Evolutionary conservation across 768 basidiomycete genomes (phyloP).

Genomic region (Pulveroboletus sp.): DNA sequence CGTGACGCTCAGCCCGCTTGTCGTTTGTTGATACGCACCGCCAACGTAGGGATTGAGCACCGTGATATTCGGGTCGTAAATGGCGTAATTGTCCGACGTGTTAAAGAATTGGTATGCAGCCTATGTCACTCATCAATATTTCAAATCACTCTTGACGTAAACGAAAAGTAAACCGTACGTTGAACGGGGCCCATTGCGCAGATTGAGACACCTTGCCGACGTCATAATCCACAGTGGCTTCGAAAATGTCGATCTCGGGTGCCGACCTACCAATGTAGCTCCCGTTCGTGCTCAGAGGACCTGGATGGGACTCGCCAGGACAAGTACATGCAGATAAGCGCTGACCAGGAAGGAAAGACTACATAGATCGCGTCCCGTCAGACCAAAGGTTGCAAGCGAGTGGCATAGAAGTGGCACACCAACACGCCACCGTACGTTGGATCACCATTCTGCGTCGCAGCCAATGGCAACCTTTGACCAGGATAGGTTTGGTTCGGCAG

Average conservation of each 20-base stretch:
- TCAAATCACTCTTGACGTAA: too few relatives aligned
- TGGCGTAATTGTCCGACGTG: conserved; percentile 30
- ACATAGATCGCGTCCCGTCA: conserved; percentile 1
- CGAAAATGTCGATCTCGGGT: conserved; percentile 60
- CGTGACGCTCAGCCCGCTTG: conserved; percentile 33
- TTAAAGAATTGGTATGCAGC: conserved; percentile 45
- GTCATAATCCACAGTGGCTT: conserved; percentile 38
- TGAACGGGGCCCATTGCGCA: conserved; percentile 41
- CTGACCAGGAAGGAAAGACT: conserved; percentile 54
- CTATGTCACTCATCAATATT: conserved; percentile 17
- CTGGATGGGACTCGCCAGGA: conserved; percentile 53
- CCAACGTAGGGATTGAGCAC: conserved; percentile 44
- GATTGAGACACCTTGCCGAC: conserved; percentile 51
- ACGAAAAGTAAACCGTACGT: conserved; percentile 19
- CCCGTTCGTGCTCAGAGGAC: conserved; percentile 47
- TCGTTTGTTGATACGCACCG: conserved; percentile 40
- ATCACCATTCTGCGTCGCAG: conserved; percentile 40
- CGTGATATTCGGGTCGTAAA: conserved; percentile 37
- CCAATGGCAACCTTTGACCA: conserved; percentile 40
- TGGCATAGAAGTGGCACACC: conserved; percentile 17
- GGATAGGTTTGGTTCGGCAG: conserved; percentile 67
- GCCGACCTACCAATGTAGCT: conserved; percentile 49
- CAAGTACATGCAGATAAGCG: conserved; percentile 58
- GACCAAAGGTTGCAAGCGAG: background rate
- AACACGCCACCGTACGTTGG: conserved; percentile 26